Evolutionary conservation across 768 basidiomycete species (phyloP).

Genomic region (Leccinum olivaceopallidum): DNA sequence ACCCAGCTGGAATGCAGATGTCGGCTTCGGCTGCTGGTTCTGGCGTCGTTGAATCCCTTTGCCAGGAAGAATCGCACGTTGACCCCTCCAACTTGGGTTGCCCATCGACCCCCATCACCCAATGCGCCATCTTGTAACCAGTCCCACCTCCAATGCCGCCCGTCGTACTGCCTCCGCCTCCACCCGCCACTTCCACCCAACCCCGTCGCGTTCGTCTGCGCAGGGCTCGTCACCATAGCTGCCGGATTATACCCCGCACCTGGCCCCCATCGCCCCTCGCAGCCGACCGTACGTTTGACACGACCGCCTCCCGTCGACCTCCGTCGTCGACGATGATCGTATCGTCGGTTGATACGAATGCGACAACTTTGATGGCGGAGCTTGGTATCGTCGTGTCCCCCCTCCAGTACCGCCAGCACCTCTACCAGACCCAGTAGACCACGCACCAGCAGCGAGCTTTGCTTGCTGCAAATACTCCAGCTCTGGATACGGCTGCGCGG

Average conservation of each 20-base stretch:
- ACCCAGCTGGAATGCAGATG: too few species aligned
- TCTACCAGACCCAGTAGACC: constrained; percentile 43
- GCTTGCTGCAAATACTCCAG: constrained; percentile 92
- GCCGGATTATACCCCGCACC: constrained; percentile 44
- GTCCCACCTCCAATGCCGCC: not conserved
- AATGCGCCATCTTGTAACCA: too few species aligned
- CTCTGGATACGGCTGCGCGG: constrained; percentile 81
- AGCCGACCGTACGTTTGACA: constrained; percentile 74
- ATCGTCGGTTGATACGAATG: constrained; percentile 52
- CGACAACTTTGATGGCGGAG: constrained; percentile 33
- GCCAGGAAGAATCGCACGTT: too few species aligned
- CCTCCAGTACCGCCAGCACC: constrained; percentile 10
- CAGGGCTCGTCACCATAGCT: constrained; percentile 69
- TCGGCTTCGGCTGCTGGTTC: too few species aligned
- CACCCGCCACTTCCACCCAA: constrained; percentile 2
- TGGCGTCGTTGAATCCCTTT: too few species aligned
- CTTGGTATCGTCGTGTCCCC: constrained; percentile 45
- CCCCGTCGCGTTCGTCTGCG: constrained; percentile 65
- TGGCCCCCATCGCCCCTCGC: constrained; percentile 51
- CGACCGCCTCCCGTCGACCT: constrained; percentile 73
- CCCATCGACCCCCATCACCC: too few species aligned
- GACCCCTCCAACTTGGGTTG: too few species aligned
- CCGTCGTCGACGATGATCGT: constrained; percentile 57
- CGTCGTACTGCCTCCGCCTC: not conserved
- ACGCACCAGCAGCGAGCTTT: constrained; percentile 66